These are phyloP conservation scores for Holtermannia corniformis DNA, from an alignment of 768 basidiomycete species.

Conservation along the genomic window DNA sequence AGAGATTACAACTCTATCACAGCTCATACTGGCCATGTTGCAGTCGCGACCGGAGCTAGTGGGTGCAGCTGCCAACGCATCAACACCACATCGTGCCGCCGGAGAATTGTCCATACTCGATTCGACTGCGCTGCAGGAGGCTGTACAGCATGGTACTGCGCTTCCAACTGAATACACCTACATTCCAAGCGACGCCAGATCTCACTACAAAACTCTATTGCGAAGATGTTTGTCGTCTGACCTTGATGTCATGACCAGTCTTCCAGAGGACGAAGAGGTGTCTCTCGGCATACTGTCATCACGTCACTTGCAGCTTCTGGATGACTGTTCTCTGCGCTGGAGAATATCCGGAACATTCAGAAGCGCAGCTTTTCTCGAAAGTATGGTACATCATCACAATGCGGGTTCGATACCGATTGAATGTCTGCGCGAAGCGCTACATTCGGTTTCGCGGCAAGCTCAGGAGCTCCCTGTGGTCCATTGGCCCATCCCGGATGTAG, in stretches of 20 bases:
- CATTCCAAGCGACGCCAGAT: constrained; percentile 8
- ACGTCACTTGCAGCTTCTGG: constrained; percentile 69
- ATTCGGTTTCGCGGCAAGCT: constrained; percentile 59
- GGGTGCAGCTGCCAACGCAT: too few species aligned
- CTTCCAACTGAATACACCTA: constrained; percentile 11
- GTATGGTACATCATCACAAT: constrained; percentile 79
- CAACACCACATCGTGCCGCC: too few species aligned
- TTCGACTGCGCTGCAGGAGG: too few species aligned
- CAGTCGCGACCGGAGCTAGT: constrained; percentile 77
- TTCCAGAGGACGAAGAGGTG: constrained; percentile 86
- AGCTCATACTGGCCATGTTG: constrained; percentile 79
- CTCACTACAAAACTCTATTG: constrained; percentile 45
- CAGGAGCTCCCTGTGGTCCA: constrained; percentile 60
- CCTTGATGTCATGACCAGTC: constrained; percentile 77
- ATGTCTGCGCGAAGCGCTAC: constrained; percentile 83
- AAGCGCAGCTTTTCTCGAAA: constrained; percentile 67
- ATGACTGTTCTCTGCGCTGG: constrained; percentile 84
- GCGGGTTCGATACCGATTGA: constrained; percentile 85
- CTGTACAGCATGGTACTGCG: constrained; percentile 8
- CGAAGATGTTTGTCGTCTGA: constrained; percentile 74
- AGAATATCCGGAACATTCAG: constrained; percentile 71
- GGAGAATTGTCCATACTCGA: too few species aligned
- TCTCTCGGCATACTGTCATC: constrained; percentile 79
- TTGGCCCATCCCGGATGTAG: constrained; percentile 75
- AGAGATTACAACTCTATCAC: constrained; percentile 75